A percentile compares a stretch with the other conserved stretches of the same genome.
Conservation (phyloP, 129 eudicot species). For the Lactuca saligna region DNA sequence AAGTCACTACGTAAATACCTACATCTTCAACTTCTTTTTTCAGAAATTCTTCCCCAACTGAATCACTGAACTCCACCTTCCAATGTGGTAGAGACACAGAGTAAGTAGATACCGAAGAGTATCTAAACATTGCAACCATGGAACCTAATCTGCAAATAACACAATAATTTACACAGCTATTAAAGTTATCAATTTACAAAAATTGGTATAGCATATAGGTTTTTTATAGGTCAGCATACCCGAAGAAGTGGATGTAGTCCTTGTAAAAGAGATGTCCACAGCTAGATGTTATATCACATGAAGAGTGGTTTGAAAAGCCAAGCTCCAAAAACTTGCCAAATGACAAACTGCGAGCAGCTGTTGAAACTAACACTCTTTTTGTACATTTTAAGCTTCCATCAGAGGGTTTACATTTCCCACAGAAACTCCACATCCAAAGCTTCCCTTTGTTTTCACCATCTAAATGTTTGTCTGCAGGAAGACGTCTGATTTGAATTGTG, state of each 20-base stretch:
- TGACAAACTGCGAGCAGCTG: constrained; percentile 79
- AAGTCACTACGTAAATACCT: constrained; percentile 21
- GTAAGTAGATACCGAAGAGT: constrained; percentile 64
- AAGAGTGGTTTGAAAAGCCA: constrained; percentile 69
- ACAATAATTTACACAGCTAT: background rate
- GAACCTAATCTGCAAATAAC: constrained; percentile 70
- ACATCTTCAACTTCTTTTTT: constrained; percentile 65
- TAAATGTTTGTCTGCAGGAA: constrained; percentile 45
- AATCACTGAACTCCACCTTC: constrained; percentile 46
- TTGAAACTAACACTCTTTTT: constrained; percentile 78
- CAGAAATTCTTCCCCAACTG: constrained; percentile 49
- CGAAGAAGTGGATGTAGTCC: constrained; percentile 89
- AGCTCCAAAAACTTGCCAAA: constrained; percentile 96
- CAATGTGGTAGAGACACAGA: constrained; percentile 72
- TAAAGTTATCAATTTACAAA: no score
- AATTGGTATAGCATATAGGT: background rate
- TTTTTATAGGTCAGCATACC: no score
- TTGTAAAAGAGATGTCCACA: constrained; percentile 80
- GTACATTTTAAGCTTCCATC: constrained; percentile 71
- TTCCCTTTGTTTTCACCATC: constrained; percentile 76
- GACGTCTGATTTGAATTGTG: constrained; percentile 58
- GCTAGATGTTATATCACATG: constrained; percentile 55
- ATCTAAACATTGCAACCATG: constrained; percentile 92
- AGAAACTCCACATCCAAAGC: constrained; percentile 99
- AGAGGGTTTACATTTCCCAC: constrained; percentile 72